Conservation (phyloP, 148 eudicot species). For the Vaccinium vitisidaea region DNA sequence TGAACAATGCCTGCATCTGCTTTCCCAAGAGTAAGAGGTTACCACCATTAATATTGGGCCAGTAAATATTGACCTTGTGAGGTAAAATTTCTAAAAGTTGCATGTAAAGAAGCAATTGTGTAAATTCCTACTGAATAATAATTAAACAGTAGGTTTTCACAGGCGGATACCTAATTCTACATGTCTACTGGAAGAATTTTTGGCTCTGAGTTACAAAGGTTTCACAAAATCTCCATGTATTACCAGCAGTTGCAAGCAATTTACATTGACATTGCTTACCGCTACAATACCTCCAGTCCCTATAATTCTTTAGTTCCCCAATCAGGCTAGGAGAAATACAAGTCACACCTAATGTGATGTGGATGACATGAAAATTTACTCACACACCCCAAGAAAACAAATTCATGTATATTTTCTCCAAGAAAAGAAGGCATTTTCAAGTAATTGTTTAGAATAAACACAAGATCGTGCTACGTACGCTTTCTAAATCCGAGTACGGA, state of each 20-base stretch:
- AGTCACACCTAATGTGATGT: background rate
- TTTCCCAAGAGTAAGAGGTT: slow-evolving; percentile 7
- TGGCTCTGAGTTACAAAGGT: background rate
- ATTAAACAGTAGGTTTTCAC: background rate
- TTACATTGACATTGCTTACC: background rate
- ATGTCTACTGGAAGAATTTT: background rate
- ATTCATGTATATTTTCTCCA: background rate
- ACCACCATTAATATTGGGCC: background rate
- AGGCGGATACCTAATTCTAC: background rate
- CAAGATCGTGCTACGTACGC: slow-evolving; percentile 38
- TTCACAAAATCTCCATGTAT: no score
- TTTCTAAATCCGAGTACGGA: slow-evolving; percentile 66
- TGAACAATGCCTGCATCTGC: slow-evolving; percentile 69
- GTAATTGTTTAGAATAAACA: background rate
- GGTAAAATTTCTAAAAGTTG: background rate
- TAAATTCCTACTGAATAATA: background rate
- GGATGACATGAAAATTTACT: background rate
- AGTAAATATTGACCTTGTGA: background rate
- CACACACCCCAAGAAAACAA: background rate
- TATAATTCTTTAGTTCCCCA: background rate
- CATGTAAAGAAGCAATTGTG: background rate
- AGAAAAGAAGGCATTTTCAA: background rate
- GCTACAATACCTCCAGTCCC: background rate
- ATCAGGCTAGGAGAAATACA: background rate
- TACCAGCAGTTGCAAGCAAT: background rate